Base-by-base conservation (phyloP, 768 basidiomycete genomes). In the Rhodocollybia butyracea region DNA sequence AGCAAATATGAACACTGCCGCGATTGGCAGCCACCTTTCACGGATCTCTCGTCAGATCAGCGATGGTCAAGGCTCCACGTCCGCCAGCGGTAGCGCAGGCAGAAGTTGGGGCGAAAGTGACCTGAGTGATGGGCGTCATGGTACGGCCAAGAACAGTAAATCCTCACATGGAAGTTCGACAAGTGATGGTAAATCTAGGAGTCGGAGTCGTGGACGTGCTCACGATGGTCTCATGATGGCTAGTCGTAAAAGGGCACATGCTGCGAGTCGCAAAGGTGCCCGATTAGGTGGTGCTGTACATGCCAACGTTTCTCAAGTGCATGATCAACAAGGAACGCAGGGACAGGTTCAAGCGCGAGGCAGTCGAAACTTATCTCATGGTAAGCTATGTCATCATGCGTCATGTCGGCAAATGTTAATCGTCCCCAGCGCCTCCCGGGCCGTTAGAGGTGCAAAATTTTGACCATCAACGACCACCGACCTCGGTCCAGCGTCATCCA, bases 1-100 rank as follows among this genome's bases (percentile, higher is more conserved):
- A 5, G 40, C 17, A 19, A 31, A 30, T 2, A 7, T 27, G 27
- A 32, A 27, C 21, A 19, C 17, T 30, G 31, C n/a, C 21, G 22
- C 21, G 6, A 22, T 46, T 26, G 34, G 32, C 29, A 26, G 17
- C 10, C 42, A 53, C n/a, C 3, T 12, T n/a, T 15, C 45, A 10
- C 19, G 43, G 6, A 3, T 24, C 22, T 12, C 43, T 32, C 3
- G 29, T 36, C 54, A 46, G 59, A 47, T 60, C 55, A 51, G 51
- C 40, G 27, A 13, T 24, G 54, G 31, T 42, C 57, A 57, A 54
- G 55, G 62, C 22, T 54, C 59, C 12, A 65, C 60, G 56, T 59
- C 62, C 19, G 36, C 31, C 68, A 70, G 59, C 67, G 64, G 52
- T 73, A 74, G 66, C 19, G 36, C 31, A 67, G 71, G 59, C 67